A percentile compares a stretch with the other conserved stretches of the same genome.
Conservation (phyloP, 2,329 filamentous ascomycete genomes). For the Curvularia sp. region DNA sequence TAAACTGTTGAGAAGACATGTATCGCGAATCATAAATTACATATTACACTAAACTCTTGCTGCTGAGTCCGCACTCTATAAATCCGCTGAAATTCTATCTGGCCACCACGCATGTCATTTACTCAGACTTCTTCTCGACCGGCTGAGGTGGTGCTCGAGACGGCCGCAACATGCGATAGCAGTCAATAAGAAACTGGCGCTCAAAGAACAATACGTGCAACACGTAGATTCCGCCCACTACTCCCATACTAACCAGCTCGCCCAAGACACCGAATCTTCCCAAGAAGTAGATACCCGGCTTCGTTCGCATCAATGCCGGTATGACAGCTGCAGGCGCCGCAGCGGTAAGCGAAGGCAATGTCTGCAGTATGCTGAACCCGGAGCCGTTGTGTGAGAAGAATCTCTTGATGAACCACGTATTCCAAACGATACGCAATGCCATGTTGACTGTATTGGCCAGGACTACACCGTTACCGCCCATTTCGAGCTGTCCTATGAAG, state of each 20-base stretch:
- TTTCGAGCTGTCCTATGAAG: slow-evolving; percentile 71
- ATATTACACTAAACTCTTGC: background rate
- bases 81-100: background rate
- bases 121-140: background rate
- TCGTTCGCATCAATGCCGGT: slow-evolving; percentile 47
- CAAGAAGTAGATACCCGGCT: slow-evolving; percentile 35
- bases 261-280: slow-evolving; percentile 51
- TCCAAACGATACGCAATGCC: slow-evolving; percentile 83
- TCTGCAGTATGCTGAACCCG: slow-evolving; percentile 28
- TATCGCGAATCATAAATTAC: background rate
- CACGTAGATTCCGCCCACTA: slow-evolving; percentile 47
- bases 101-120: background rate
- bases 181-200: slow-evolving; percentile 42
- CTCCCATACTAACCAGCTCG: slow-evolving; percentile 52
- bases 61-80: background rate
- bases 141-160: slow-evolving; percentile 1
- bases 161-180: slow-evolving; percentile 45
- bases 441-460: slow-evolving; percentile 91
- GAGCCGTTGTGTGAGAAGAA: slow-evolving; percentile 38
- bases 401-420: slow-evolving; percentile 70
- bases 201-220: slow-evolving; percentile 46
- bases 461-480: slow-evolving; percentile 83
- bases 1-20: background rate
- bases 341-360: slow-evolving; percentile 37
- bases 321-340: slow-evolving; percentile 50